Percentiles rank a stretch among this genome's conserved stretches.
phyloP scores from a whole-genome alignment of 345 rosid genomes.

The Ceriops decandra region DNA sequence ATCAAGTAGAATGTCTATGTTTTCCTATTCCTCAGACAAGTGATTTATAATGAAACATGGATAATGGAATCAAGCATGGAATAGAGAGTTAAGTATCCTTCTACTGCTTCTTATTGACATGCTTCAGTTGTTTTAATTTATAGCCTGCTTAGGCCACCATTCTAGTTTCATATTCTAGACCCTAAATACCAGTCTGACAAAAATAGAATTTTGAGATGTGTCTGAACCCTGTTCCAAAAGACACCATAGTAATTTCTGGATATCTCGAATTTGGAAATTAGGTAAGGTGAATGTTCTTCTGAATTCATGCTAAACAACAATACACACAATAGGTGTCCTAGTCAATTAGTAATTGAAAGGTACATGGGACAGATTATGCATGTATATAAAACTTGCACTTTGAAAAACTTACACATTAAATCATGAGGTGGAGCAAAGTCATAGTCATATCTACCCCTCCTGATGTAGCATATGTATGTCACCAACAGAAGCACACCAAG shows the following conservation, averaged over 20 bases:
- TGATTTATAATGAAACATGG: too few species aligned
- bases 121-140: neutral
- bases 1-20: too few species aligned
- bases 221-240: neutral
- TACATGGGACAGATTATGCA: neutral
- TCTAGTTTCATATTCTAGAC: neutral
- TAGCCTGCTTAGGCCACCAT: neutral
- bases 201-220: neutral
- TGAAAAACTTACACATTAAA: conserved; percentile 61
- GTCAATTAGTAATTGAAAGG: neutral
- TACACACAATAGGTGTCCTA: neutral
- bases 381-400: neutral
- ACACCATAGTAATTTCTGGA: neutral
- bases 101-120: neutral
- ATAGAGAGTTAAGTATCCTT: too few species aligned
- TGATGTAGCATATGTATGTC: conserved; percentile 57
- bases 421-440: conserved; percentile 96
- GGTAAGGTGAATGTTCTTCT: neutral
- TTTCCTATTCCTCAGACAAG: too few species aligned
- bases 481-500: conserved; percentile 39
- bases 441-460: conserved; percentile 68
- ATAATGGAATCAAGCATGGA: too few species aligned
- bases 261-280: neutral
- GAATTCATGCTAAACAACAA: neutral
- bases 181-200: neutral